Conservation (phyloP, 139 green algal species). For the Coccomyxa sp. region DNA sequence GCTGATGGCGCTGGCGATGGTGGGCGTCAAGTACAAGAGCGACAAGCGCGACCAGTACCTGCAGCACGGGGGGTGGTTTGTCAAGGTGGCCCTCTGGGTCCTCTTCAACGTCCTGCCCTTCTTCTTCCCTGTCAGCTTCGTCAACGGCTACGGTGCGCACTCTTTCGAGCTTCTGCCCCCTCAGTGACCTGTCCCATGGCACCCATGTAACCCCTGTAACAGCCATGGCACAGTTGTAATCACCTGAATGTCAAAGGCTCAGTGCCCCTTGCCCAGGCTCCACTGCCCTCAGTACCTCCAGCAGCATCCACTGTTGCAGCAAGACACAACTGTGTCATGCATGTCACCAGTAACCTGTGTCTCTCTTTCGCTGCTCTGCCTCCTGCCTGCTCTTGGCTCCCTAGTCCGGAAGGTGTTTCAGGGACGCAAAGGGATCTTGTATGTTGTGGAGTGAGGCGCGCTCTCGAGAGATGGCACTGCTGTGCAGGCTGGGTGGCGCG, state of each 20-base stretch:
- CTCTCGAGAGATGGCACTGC: too few species aligned
- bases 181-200: neutral
- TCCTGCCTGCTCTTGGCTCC: too few species aligned
- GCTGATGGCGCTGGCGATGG: slow-evolving; percentile 66
- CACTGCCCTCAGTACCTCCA: too few species aligned
- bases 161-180: neutral
- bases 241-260: too few species aligned
- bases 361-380: too few species aligned
- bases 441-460: too few species aligned
- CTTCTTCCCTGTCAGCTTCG: slow-evolving; percentile 70
- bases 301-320: too few species aligned
- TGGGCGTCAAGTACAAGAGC: slow-evolving; percentile 74
- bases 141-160: slow-evolving; percentile 71
- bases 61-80: slow-evolving; percentile 84
- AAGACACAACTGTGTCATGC: too few species aligned
- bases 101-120: slow-evolving; percentile 78
- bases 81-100: slow-evolving; percentile 84
- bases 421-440: too few species aligned
- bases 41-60: slow-evolving; percentile 77
- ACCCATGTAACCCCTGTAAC: neutral
- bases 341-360: too few species aligned
- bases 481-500: slow-evolving; percentile 75
- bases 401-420: too few species aligned
- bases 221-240: neutral
- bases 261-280: too few species aligned